A percentile compares a stretch with the other conserved stretches of the same genome.
These are phyloP conservation scores for Leccinellum albellum DNA, from an alignment of 768 basidiomycete genomes.

Conservation along the genomic window DNA sequence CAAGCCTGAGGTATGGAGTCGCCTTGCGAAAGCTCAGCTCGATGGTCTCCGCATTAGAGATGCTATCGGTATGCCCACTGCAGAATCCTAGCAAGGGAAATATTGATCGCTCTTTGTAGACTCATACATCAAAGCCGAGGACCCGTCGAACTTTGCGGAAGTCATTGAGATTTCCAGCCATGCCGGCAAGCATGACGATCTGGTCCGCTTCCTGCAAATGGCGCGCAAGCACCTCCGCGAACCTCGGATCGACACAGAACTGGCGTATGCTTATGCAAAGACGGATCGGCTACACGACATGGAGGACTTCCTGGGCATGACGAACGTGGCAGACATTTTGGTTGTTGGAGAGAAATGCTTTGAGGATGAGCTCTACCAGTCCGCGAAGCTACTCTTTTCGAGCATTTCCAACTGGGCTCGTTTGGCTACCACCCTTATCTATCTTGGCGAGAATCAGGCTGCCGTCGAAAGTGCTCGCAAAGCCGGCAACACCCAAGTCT, in stretches of 20 bases:
- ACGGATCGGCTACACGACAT: conserved; percentile 97
- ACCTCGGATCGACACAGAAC: conserved; percentile 96
- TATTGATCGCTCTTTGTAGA: conserved; percentile 43
- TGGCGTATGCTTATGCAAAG: conserved; percentile 98
- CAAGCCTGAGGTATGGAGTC: conserved; percentile 93
- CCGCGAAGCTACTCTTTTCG: conserved; percentile 90
- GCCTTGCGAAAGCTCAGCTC: conserved; percentile 97
- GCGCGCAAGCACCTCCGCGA: conserved; percentile 95
- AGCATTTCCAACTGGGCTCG: conserved; percentile 99
- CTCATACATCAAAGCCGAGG: conserved; percentile 97
- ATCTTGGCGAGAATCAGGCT: conserved; percentile 95
- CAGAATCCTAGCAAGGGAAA: not conserved
- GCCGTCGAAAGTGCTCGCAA: conserved; percentile 99
- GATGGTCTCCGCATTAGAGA: conserved; percentile 98
- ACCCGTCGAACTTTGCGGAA: conserved; percentile 89
- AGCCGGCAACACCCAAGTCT: conserved; percentile 99
- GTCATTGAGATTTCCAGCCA: conserved; percentile 94
- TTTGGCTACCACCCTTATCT: conserved; percentile 95
- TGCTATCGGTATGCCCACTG: conserved; percentile 70
- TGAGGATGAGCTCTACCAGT: conserved; percentile 96
- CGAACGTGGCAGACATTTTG: conserved; percentile 95
- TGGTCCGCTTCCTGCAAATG: conserved; percentile 98
- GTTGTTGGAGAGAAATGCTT: conserved; percentile 99
- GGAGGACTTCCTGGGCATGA: conserved; percentile 99
- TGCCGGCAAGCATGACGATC: conserved; percentile 89